Base-by-base conservation (phyloP, 2,329 filamentous ascomycete species). In the Colletotrichum tropicicola region DNA sequence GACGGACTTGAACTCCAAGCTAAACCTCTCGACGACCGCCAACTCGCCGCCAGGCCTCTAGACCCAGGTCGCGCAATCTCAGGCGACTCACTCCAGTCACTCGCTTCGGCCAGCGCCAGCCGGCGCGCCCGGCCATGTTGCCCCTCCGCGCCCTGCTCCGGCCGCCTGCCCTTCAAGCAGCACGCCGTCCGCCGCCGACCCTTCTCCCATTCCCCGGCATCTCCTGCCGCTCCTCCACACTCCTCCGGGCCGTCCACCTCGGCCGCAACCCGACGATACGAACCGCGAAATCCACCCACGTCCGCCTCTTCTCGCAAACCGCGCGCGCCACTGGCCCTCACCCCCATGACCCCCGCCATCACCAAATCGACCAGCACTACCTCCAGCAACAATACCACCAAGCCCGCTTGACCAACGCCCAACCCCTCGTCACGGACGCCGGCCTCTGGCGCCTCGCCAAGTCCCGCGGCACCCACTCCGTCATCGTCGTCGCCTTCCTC, bases 401-500 rank as follows among this genome's bases (percentile, higher is more conserved):
- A 27, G 49, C 57, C 52, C 70, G 62, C 37, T 70, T 78, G 27
- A 73, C 70, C 47, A 68, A 69, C 21, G 76, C 77, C 13, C 69
- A 68, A 10, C 78, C 77, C 4, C 73, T 79, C 55, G 71, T 78
- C 15, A 55, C 78, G 1, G 64, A 68, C 19, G 71, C 74, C 25
- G 71, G 77, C n/a, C 48, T 82, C 13, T 58, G 67, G 47, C 70
- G 71, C 5, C 67, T 78, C 44, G 59, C 73, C 17, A 58, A 23
- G 15, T 58, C 63, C 25, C 74, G 75, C 37, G 77, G 76, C 61
- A 80, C 80, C 45, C 75, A 78, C 59, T 70, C 78, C 27, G 75
- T 86, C 13, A 73, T 83, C 15, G 68, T 79, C 1, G 65, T 79
- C 13, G 79, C 80, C 27, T 74, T 80, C 15, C 71, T 76, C n/a